phyloP scores from a whole-genome alignment of 495 filamentous ascomycete genomes.

The Penicillium simplicissimum region DNA sequence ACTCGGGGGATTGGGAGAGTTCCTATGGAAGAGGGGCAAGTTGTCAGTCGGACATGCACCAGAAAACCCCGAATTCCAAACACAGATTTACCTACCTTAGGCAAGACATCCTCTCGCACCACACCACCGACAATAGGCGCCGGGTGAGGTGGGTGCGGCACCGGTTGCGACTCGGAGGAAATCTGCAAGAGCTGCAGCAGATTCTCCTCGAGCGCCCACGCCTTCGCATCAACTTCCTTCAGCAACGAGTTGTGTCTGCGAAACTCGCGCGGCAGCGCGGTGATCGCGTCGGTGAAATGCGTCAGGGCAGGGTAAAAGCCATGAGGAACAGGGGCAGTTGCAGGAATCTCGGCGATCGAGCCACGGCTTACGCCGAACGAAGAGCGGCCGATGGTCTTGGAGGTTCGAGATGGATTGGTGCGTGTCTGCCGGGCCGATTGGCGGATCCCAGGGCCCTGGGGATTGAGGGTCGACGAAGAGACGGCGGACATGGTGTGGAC shows the following conservation, averaged over 20 bases:
- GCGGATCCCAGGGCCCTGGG: conserved; percentile 41
- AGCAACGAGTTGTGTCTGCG: conserved; percentile 91
- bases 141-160: conserved; percentile 38
- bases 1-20: conserved; percentile 34
- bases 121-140: conserved; percentile 44
- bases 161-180: conserved; percentile 59
- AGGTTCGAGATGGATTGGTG: conserved; percentile 60
- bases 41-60: conserved; percentile 9
- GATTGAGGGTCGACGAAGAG: conserved; percentile 33
- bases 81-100: conserved; percentile 27
- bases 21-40: conserved; percentile 25
- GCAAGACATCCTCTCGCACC: conserved; percentile 41
- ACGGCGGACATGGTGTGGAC: conserved; percentile 34
- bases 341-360: conserved; percentile 34
- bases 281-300: conserved; percentile 90
- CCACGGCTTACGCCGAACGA: conserved; percentile 47
- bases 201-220: conserved; percentile 56
- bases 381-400: conserved; percentile 56
- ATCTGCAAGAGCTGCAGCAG: conserved; percentile 68
- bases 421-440: conserved; percentile 61
- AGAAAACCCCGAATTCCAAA: background rate
- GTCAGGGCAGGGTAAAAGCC: conserved; percentile 91
- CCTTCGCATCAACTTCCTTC: conserved; percentile 96
- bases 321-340: conserved; percentile 42
- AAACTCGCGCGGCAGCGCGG: conserved; percentile 90